Evolutionary conservation across 176 grass and related monocot species (phyloP).

Genomic region (Avena eriantha): DNA sequence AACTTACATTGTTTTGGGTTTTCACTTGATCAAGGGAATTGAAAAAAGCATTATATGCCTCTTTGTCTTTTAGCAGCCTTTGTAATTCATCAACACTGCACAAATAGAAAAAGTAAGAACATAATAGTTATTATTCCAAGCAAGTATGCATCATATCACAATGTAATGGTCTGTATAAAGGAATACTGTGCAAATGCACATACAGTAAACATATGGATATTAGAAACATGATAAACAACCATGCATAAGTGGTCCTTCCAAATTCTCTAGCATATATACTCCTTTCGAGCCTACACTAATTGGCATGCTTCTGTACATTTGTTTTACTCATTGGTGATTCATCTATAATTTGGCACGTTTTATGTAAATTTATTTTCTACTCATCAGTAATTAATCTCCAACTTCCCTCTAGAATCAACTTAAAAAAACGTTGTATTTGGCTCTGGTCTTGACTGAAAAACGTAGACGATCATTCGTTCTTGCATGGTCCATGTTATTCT

Average conservation of each 20-base stretch:
- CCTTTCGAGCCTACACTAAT: conserved; percentile 1
- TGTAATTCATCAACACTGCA: conserved; percentile 93
- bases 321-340: background rate
- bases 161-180: background rate
- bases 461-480: background rate
- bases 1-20: conserved; percentile 96
- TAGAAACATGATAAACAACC: conserved; percentile 24
- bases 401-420: conserved; percentile 1
- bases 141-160: background rate
- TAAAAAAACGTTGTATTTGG: background rate
- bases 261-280: conserved; percentile 16
- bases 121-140: conserved; percentile 9
- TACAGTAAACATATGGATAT: background rate
- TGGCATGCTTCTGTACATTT: background rate
- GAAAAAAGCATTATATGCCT: conserved; percentile 83
- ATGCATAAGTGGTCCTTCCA: conserved; percentile 10
- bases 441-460: conserved; percentile 4
- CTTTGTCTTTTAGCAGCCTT: conserved; percentile 82
- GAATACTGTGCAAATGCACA: conserved; percentile 40
- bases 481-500: background rate
- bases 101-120: conserved; percentile 25
- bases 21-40: conserved; percentile 99
- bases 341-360: background rate
- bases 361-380: background rate
- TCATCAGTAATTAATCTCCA: conserved; percentile 2